phyloP scores from a whole-genome alignment of 495 filamentous ascomycete species.

The Penicillium turbatum region DNA sequence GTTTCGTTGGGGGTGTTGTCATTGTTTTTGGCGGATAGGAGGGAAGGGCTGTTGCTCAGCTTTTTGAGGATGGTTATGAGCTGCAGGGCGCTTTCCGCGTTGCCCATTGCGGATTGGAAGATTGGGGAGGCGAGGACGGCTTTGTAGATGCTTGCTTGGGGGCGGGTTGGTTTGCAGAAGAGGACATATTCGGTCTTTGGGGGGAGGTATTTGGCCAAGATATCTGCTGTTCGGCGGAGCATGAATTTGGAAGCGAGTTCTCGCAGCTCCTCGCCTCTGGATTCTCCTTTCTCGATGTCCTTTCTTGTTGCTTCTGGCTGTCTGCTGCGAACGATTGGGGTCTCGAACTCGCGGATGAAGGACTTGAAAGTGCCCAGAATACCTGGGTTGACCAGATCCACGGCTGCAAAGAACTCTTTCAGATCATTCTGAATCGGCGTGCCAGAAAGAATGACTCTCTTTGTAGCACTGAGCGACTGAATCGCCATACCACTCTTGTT shows the following conservation, averaged over 20 bases:
- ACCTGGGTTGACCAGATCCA: slow-evolving; percentile 77
- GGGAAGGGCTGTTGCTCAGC: slow-evolving; percentile 72
- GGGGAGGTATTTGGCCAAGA: slow-evolving; percentile 67
- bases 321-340: slow-evolving; percentile 64
- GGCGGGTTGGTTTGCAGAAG: slow-evolving; percentile 65
- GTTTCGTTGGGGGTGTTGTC: slow-evolving; percentile 36
- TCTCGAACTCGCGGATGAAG: slow-evolving; percentile 71
- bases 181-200: slow-evolving; percentile 76
- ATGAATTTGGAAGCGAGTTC: slow-evolving; percentile 68
- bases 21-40: slow-evolving; percentile 50
- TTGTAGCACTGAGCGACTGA: slow-evolving; percentile 61
- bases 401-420: slow-evolving; percentile 72
- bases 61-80: slow-evolving; percentile 80
- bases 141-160: slow-evolving; percentile 67
- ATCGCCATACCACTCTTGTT: slow-evolving; percentile 79
- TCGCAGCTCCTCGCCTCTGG: slow-evolving; percentile 62
- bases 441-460: slow-evolving; percentile 67
- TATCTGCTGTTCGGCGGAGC: slow-evolving; percentile 70
- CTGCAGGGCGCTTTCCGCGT: slow-evolving; percentile 63
- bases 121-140: slow-evolving; percentile 64
- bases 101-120: slow-evolving; percentile 62
- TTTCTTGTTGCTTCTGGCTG: slow-evolving; percentile 64
- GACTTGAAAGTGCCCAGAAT: slow-evolving; percentile 62
- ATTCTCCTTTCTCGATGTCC: slow-evolving; percentile 72
- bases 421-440: slow-evolving; percentile 81